Base-by-base conservation (phyloP, 2,329 filamentous ascomycete species). In the Fusarium continuum region DNA sequence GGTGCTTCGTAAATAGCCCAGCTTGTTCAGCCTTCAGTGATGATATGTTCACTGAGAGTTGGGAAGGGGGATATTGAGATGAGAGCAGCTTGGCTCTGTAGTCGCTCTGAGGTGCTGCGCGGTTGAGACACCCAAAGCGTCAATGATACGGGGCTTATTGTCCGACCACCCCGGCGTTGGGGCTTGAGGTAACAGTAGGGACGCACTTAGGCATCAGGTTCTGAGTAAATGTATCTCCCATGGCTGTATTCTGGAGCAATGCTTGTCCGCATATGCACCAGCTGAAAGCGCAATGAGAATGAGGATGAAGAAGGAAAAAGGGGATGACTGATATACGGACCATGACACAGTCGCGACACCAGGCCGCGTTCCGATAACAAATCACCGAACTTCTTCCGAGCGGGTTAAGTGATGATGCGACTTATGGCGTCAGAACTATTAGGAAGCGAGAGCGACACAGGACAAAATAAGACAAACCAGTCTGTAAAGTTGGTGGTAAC, bases 81-180 rank as follows among this genome's bases (percentile, higher is more conserved):
- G 46, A 63, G 56, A 70, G 64, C 44, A 48, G 31, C 34, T 17
- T 40, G 31, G 62, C 58, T 62, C 65, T 46, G 36, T 53, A 26
- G 44, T 68, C 53, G 67, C 69, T 61, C 71, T 68, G 38, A 47
- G 47, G 55, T 47, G 46, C 32, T 51, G 35, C 25, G 32, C 29
- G 20, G 64, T 60, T 45, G 23, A 59, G 55, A 62, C 68, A 71
- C 68, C 47, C 20, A 55, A 73, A 69, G 70, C 68, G 62, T 61
- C 43, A 39, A 39, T 49, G 52, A 60, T 43, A 40, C 20, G n/a
- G 46, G 53, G 63, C 63, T 77, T 79, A 84, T 70, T 80, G 70
- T 67, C 69, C 72, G 63, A 69, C 69, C 61, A 82, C 82, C 82
- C 82, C 82, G 67, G 61, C 82, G 70, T 81, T 84, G 81, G 83